Conservation (phyloP, 2,329 filamentous ascomycete species). For the Fusarium vanettenii region DNA sequence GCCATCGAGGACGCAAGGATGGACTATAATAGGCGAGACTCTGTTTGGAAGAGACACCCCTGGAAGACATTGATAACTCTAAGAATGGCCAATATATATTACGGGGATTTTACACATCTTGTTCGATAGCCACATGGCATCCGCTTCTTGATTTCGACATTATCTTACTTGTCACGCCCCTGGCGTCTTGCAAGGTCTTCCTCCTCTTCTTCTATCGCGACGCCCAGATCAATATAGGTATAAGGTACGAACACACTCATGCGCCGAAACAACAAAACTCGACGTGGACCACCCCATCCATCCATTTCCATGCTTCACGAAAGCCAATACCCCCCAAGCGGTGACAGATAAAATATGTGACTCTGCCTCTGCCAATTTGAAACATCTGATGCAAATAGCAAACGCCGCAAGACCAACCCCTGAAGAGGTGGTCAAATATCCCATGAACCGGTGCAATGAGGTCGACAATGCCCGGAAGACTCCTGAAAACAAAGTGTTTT, state of each 20-base stretch:
- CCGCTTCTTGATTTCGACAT: slow-evolving; percentile 22
- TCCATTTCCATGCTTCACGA: neutral
- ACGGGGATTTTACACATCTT: neutral
- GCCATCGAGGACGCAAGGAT: neutral
- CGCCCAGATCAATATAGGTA: slow-evolving; percentile 8
- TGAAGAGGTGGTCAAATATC: neutral
- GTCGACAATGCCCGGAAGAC: slow-evolving; percentile 5
- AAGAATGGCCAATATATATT: neutral
- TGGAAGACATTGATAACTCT: neutral
- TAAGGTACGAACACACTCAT: slow-evolving; percentile 12
- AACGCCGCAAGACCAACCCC: slow-evolving; percentile 13
- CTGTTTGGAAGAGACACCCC: neutral
- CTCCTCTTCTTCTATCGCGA: slow-evolving; percentile 3
- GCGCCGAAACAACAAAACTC: slow-evolving; percentile 14
- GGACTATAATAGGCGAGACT: neutral
- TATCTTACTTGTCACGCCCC: slow-evolving; percentile 14
- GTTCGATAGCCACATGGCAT: neutral
- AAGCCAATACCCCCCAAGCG: neutral
- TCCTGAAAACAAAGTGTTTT: slow-evolving; percentile 6
- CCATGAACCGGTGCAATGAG: slow-evolving; percentile 7
- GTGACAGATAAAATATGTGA: neutral
- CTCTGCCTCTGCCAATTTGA: slow-evolving; percentile 1
- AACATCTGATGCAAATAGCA: slow-evolving; percentile 2
- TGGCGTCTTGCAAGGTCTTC: neutral
- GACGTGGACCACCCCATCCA: neutral